A percentile compares a stretch with the other conserved stretches of the same genome.
These are phyloP conservation scores for Poa annua DNA, from an alignment of 176 grass and related monocot genomes.

Conservation along the genomic window DNA sequence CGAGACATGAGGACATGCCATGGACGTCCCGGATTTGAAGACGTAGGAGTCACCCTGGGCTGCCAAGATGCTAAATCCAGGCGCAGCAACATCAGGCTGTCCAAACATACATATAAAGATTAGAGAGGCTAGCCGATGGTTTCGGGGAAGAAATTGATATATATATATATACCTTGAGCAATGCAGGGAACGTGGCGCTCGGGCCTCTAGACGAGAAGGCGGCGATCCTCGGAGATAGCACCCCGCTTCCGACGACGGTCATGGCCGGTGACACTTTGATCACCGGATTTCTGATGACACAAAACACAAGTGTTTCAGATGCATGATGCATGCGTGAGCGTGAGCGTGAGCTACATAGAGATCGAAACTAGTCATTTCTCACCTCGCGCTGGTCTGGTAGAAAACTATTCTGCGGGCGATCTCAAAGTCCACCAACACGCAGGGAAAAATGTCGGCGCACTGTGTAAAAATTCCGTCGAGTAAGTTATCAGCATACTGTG, in stretches of 20 bases:
- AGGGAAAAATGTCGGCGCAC: background rate
- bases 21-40: slow-evolving; percentile 46
- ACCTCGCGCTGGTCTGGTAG: background rate
- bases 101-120: background rate
- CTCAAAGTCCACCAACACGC: slow-evolving; percentile 23
- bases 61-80: slow-evolving; percentile 39
- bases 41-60: background rate
- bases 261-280: background rate
- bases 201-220: slow-evolving; percentile 32
- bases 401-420: background rate
- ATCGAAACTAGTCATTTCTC: background rate
- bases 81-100: slow-evolving; percentile 57
- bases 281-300: background rate
- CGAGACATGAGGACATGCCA: slow-evolving; percentile 50
- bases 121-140: background rate
- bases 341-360: no score
- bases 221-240: background rate
- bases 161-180: slow-evolving; percentile 46
- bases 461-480: background rate
- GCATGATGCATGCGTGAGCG: no score
- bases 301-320: background rate
- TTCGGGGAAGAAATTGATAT: background rate
- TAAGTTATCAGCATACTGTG: background rate
- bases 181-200: background rate
- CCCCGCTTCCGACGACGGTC: background rate